A percentile compares a stretch with the other conserved stretches of the same genome.
phyloP scores from a whole-genome alignment of 495 filamentous ascomycete species.

The Cairneyella variabilis region DNA sequence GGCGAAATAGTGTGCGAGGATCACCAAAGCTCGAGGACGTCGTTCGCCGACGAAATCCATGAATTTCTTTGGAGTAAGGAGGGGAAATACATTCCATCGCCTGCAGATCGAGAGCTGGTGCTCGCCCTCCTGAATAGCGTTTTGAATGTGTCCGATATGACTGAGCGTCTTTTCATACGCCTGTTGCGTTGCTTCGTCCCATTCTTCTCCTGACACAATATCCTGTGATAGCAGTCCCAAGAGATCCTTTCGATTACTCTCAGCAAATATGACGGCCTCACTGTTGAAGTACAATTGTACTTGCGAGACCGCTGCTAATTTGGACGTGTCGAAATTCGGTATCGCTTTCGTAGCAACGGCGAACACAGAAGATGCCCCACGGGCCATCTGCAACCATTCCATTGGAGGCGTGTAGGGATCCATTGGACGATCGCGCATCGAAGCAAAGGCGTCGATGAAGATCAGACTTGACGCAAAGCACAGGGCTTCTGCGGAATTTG shows the following conservation, averaged over 20 bases:
- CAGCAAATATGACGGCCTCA: neutral
- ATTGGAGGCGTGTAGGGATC: constrained; percentile 9
- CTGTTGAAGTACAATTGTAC: neutral
- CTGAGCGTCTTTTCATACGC: constrained; percentile 10
- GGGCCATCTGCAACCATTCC: constrained; percentile 8
- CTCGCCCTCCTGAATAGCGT: neutral
- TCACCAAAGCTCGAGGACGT: constrained; percentile 6
- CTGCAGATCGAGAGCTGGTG: neutral
- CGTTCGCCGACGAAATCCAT: constrained; percentile 2
- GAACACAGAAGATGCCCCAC: constrained; percentile 1
- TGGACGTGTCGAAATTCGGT: neutral
- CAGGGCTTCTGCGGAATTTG: constrained; percentile 1
- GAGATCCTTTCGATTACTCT: neutral
- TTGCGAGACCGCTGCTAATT: neutral
- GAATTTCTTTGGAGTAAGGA: constrained; percentile 4
- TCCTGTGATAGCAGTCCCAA: constrained; percentile 1
- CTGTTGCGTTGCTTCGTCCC: neutral
- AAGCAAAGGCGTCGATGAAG: constrained; percentile 7
- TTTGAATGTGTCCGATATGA: constrained; percentile 5
- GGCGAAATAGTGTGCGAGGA: constrained; percentile 14
- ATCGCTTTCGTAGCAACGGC: neutral
- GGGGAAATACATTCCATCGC: neutral
- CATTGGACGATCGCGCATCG: constrained; percentile 1
- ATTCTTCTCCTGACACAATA: neutral
- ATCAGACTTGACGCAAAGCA: constrained; percentile 9